Conservation (phyloP, 2,329 filamentous ascomycete species). For the Paracoccidioides brasiliensis region DNA sequence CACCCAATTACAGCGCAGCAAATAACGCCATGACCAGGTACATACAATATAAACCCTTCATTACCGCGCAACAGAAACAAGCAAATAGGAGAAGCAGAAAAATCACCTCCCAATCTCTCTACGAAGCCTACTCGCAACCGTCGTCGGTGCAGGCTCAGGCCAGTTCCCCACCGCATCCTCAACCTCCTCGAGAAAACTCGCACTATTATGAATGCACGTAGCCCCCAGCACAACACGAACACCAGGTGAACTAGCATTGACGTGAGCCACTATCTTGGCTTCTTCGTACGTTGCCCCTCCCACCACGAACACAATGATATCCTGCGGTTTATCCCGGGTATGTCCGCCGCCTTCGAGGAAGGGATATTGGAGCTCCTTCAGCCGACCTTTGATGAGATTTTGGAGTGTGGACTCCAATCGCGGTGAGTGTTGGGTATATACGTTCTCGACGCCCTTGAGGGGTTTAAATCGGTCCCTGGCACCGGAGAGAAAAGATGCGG, state of each 20-base stretch:
- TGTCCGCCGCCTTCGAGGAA: constrained; percentile 81
- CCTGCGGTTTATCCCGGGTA: constrained; percentile 89
- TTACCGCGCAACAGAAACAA: neutral
- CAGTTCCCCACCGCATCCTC: constrained; percentile 77
- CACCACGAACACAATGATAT: constrained; percentile 88
- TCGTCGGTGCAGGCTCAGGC: constrained; percentile 56
- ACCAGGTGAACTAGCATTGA: constrained; percentile 83
- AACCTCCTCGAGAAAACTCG: constrained; percentile 79
- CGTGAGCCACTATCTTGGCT: constrained; percentile 85
- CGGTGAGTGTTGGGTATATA: constrained; percentile 95
- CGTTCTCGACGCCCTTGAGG: constrained; percentile 93
- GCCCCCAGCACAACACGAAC: constrained; percentile 81
- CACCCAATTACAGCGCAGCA: no score
- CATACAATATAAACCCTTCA: neutral
- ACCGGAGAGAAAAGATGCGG: constrained; percentile 77
- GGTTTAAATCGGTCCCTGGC: constrained; percentile 83
- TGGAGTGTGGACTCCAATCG: constrained; percentile 77
- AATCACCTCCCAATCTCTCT: constrained; percentile 44
- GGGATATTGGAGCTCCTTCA: constrained; percentile 79
- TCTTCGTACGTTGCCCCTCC: constrained; percentile 94
- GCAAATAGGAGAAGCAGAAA: neutral
- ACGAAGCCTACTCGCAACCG: constrained; percentile 48
- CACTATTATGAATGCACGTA: constrained; percentile 77
- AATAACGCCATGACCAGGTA: no score
- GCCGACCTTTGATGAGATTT: constrained; percentile 79